Base-by-base conservation (phyloP, 495 filamentous ascomycete species). In the Emericellopsis terricola region DNA sequence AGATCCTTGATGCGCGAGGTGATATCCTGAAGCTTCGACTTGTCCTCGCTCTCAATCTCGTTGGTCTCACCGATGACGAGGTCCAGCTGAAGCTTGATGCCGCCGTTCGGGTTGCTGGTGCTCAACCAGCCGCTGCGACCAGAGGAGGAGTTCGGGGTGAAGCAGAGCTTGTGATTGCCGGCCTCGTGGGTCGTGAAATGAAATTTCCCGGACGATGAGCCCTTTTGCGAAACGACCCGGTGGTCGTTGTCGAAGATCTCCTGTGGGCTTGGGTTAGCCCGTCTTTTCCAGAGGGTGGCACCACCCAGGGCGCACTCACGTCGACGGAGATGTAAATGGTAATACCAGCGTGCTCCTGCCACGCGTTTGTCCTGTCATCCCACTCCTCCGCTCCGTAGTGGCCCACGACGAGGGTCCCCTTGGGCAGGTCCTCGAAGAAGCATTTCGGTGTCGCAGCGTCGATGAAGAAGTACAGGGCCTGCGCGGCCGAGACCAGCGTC, bases 191-290 rank as follows among this genome's bases (percentile, higher is more conserved):
- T 83, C 36, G 73, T 85, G 75, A 97, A 96, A 42, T 89, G 94
- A 68, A 96, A 94, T 47, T 78, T 78, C 41, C 89, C 91, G 23
- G 69, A 59, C 37, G 70, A 48, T 27, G 67, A 57, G 42, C 84
- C 84, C 42, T 77, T 75, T 58, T 92, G 84, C 40, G 74, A 78
- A 33, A 96, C 81, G 30, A 97, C 75, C 39, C 82, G 81, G 68
- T 97, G 89, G 65, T 94, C 81, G 57, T 94, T 89, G 72, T 96
- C 89, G 57, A 97, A 97, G 48, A 76, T 68, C 63, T 97, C 91
- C 71, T 76, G 39, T 18, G 30, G 17, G 17, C 3, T 19, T 6
- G 4, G n/a, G 24, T 28, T 24, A 36, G 15, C 26, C 7, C 6
- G 1, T 29, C 16, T 29, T 29, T 14, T 13, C 28, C 8, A 14